Conservation (phyloP, 257 asterid species). For the Paulownia fortunei region DNA sequence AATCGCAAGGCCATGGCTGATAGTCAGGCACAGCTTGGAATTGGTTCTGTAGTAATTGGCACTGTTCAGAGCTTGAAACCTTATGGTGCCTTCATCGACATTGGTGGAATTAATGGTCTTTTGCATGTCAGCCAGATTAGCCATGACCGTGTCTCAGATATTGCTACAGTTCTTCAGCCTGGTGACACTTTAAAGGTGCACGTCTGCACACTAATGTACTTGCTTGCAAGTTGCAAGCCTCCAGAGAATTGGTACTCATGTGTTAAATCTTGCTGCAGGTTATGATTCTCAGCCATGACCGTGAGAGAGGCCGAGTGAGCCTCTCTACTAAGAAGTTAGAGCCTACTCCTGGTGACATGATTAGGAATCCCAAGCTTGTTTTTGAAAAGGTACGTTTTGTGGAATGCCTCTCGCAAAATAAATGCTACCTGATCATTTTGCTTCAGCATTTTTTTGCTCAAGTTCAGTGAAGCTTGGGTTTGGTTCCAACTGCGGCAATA, state of each 20-base stretch:
- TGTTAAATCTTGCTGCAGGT: slow-evolving; percentile 55
- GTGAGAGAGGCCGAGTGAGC: slow-evolving; percentile 97
- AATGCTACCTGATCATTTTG: neutral
- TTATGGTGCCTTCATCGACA: slow-evolving; percentile 96
- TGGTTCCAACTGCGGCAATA: neutral
- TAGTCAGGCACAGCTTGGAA: slow-evolving; percentile 96
- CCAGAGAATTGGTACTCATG: slow-evolving; percentile 18
- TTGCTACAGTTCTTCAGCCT: slow-evolving; percentile 91
- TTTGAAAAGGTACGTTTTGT: slow-evolving; percentile 76
- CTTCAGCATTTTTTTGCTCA: neutral
- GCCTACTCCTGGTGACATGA: slow-evolving; percentile 99
- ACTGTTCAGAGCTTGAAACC: slow-evolving; percentile 97
- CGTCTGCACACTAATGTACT: slow-evolving; percentile 10
- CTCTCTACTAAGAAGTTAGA: slow-evolving; percentile 97
- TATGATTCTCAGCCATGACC: slow-evolving; percentile 98
- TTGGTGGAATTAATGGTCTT: slow-evolving; percentile 95
- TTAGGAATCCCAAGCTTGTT: slow-evolving; percentile 92
- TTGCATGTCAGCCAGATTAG: slow-evolving; percentile 96
- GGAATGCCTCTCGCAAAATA: neutral
- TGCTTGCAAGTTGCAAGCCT: neutral
- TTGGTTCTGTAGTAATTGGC: slow-evolving; percentile 91
- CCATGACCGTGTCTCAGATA: slow-evolving; percentile 93
- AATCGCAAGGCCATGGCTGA: slow-evolving; percentile 98
- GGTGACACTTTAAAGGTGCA: slow-evolving; percentile 92
- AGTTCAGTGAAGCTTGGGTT: neutral